phyloP scores from a whole-genome alignment of 1,284 basidiomycete species.

The Cystobasidium slooffiae region DNA sequence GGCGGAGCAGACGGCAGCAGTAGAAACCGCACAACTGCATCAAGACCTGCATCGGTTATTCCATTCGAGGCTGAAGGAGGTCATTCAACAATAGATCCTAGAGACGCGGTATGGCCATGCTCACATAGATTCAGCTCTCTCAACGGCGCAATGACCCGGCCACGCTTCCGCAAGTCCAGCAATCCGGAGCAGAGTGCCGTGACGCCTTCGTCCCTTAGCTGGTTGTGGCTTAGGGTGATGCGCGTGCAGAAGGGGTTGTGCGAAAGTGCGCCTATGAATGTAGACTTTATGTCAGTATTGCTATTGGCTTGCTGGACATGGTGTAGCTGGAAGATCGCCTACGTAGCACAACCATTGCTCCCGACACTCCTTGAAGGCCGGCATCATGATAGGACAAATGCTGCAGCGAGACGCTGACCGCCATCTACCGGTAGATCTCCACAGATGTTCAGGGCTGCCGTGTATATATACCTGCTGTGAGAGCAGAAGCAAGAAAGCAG shows the following conservation, averaged over 20 bases:
- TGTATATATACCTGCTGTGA: neutral
- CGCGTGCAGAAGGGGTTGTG: slow-evolving; percentile 38
- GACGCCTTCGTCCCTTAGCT: slow-evolving; percentile 34
- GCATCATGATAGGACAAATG: slow-evolving; percentile 42
- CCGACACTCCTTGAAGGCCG: slow-evolving; percentile 37
- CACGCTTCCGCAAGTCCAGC: slow-evolving; percentile 37
- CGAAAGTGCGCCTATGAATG: slow-evolving; percentile 12
- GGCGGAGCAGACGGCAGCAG: slow-evolving; percentile 44
- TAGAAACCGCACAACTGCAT: slow-evolving; percentile 33
- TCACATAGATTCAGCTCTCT: slow-evolving; percentile 36
- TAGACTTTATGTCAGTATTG: slow-evolving; percentile 13
- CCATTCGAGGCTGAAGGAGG: slow-evolving; percentile 39
- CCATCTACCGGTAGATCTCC: slow-evolving; percentile 20
- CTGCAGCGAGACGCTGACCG: slow-evolving; percentile 30
- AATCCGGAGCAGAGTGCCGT: slow-evolving; percentile 32
- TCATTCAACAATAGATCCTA: neutral
- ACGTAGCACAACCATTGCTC: slow-evolving; percentile 35
- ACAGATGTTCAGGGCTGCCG: neutral
- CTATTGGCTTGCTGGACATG: no score
- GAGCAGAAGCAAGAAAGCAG: neutral
- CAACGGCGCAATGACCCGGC: slow-evolving; percentile 30
- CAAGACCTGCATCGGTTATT: slow-evolving; percentile 40
- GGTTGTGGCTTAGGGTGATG: slow-evolving; percentile 39
- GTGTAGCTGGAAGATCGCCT: neutral
- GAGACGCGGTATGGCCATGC: neutral